Evolutionary conservation across 768 basidiomycete genomes (phyloP).

Genomic region (Lyophyllum atratum): DNA sequence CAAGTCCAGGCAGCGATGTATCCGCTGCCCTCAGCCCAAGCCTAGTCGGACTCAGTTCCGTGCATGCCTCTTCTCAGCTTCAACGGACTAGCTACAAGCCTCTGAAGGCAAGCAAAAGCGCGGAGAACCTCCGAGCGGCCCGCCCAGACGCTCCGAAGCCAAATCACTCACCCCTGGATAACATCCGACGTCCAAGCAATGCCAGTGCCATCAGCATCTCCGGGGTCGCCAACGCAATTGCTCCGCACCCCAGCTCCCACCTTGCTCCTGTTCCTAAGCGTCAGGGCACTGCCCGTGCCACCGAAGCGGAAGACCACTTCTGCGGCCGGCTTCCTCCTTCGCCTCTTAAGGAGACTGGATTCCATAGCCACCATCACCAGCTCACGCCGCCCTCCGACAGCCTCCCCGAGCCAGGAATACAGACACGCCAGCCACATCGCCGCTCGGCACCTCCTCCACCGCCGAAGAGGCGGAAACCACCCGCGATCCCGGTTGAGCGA

Average conservation of each 20-base stretch:
- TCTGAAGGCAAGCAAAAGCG: constrained; percentile 67
- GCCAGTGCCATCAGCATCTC: constrained; percentile 40
- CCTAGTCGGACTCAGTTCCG: constrained; percentile 24
- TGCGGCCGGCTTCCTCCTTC: constrained; percentile 9
- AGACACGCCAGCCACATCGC: constrained; percentile 31
- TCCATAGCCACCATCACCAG: constrained; percentile 17
- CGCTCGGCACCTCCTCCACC: constrained; percentile 69
- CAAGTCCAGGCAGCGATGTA: constrained; percentile 46
- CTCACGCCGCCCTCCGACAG: constrained; percentile 10
- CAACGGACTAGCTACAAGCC: constrained; percentile 41
- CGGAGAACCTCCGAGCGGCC: constrained; percentile 55
- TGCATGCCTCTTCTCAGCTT: constrained; percentile 34
- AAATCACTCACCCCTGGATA: constrained; percentile 35
- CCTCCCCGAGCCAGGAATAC: background rate
- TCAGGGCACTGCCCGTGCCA: constrained; percentile 26
- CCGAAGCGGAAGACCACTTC: constrained; percentile 21
- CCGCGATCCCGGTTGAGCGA: constrained; percentile 59
- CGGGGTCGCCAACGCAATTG: constrained; percentile 15
- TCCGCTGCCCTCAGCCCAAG: constrained; percentile 39
- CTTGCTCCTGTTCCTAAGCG: constrained; percentile 19
- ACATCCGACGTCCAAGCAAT: constrained; percentile 38
- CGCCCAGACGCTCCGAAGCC: constrained; percentile 25
- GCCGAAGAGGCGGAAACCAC: constrained; percentile 68
- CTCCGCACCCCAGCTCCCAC: constrained; percentile 3
- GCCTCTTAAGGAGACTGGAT: constrained; percentile 12